These are phyloP conservation scores for Mrakia gelida DNA, from an alignment of 768 basidiomycete species.

Conservation along the genomic window DNA sequence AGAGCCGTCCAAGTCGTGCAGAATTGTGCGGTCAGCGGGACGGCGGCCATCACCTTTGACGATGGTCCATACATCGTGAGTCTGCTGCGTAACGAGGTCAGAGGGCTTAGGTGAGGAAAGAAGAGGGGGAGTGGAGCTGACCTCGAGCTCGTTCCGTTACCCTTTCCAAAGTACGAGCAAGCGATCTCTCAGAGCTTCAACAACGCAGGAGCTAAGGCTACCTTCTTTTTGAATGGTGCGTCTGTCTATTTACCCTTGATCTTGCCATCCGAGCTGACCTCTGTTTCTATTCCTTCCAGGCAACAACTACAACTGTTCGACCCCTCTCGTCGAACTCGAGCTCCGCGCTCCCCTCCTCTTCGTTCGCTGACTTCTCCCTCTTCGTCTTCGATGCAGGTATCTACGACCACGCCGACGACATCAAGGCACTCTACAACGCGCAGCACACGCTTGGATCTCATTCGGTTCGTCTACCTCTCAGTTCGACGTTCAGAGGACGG, in stretches of 20 bases:
- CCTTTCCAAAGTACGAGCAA: not conserved
- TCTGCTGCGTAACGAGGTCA: not conserved
- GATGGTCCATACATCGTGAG: conserved; percentile 39
- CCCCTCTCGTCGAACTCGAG: too few relatives aligned
- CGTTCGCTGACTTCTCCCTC: not conserved
- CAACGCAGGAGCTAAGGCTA: conserved; percentile 44
- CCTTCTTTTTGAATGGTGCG: conserved; percentile 46
- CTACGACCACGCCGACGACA: conserved; percentile 40
- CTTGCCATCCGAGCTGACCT: too few relatives aligned
- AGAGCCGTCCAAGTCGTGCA: conserved; percentile 33
- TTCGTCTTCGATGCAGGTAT: conserved; percentile 44
- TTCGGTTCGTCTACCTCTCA: conserved; percentile 14
- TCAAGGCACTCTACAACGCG: conserved; percentile 1
- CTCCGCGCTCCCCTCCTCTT: not conserved
- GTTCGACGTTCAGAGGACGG: not conserved
- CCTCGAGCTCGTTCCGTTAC: not conserved
- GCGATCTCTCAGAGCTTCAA: not conserved
- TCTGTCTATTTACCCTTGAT: too few relatives aligned
- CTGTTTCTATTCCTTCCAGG: not conserved
- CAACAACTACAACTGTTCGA: not conserved
- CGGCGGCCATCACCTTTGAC: conserved; percentile 44
- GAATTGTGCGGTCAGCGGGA: conserved; percentile 38
- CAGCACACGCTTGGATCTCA: conserved; percentile 44
- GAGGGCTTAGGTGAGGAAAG: not conserved
- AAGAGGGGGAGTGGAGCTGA: not conserved